A percentile compares a stretch with the other conserved stretches of the same genome.
phyloP scores from a whole-genome alignment of 2,329 filamentous ascomycete genomes.

The Colletotrichum sp. region DNA sequence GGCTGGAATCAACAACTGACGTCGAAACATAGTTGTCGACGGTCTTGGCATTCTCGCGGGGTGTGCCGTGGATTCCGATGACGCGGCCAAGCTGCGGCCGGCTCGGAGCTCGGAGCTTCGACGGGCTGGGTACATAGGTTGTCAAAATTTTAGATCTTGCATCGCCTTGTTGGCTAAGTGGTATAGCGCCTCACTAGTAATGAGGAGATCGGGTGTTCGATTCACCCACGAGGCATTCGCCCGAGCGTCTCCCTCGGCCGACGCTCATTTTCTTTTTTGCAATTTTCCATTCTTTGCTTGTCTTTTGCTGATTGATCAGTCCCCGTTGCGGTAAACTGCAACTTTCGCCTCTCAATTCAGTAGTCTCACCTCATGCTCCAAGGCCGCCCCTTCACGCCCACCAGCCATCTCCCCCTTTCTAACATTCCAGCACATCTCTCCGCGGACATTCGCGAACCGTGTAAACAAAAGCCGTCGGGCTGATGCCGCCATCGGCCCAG shows the following conservation, averaged over 20 bases:
- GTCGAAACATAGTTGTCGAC: not conserved
- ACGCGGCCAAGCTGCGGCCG: not conserved
- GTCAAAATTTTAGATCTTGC: fast-evolving
- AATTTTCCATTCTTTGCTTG: not conserved
- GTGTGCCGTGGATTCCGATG: not conserved
- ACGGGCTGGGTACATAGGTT: fast-evolving
- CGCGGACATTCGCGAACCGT: not conserved
- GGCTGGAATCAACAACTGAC: not conserved
- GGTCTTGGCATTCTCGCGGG: not conserved
- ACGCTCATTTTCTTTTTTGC: not conserved
- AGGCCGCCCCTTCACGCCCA: not conserved
- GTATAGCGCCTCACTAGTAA: conserved; percentile 12
- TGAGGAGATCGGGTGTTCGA: conserved; percentile 6
- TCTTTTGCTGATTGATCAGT: not conserved
- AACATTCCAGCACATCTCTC: not conserved
- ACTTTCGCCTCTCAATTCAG: not conserved
- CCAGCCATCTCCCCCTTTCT: not conserved
- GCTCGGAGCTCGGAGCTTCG: not conserved
- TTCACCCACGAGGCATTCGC: not conserved
- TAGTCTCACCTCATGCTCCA: not conserved
- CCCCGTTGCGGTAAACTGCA: not conserved
- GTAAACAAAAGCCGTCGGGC: not conserved
- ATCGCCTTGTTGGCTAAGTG: conserved; percentile 11
- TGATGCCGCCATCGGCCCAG: not conserved
- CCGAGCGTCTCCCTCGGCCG: not conserved